Conservation (phyloP, 257 asterid genomes). For the Nemophila menziesii region DNA sequence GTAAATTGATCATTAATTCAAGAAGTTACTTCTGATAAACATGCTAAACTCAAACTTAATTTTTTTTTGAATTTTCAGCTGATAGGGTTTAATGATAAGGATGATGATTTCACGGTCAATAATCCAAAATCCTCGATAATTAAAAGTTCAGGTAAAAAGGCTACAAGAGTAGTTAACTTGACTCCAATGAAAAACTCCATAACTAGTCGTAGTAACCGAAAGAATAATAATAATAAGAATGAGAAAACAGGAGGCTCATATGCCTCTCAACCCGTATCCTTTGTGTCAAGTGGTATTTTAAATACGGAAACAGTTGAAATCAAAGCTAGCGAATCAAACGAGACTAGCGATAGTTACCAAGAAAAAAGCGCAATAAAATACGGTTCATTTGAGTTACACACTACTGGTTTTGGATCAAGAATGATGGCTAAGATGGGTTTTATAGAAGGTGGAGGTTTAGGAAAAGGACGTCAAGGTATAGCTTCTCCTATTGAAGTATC, state of each 20-base stretch:
- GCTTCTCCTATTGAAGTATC: constrained; percentile 65
- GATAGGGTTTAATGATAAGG: constrained; percentile 52
- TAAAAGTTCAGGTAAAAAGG: constrained; percentile 16
- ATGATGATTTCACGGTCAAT: constrained; percentile 44
- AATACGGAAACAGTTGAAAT: constrained; percentile 31
- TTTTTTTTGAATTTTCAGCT: constrained; percentile 39
- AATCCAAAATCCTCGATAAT: constrained; percentile 22
- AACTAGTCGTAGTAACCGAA: constrained; percentile 20
- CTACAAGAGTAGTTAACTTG: constrained; percentile 18
- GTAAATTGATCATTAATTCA: constrained; percentile 15
- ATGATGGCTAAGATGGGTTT: constrained; percentile 98
- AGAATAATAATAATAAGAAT: constrained; percentile 25
- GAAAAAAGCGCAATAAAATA: constrained; percentile 32
- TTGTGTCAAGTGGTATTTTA: constrained; percentile 70
- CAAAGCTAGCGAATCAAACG: constrained; percentile 17
- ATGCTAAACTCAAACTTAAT: constrained; percentile 2
- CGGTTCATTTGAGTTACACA: constrained; percentile 84
- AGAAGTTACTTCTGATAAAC: not conserved
- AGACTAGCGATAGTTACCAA: constrained; percentile 17
- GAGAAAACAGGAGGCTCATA: constrained; percentile 52
- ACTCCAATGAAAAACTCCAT: constrained; percentile 13
- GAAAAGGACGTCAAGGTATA: constrained; percentile 80
- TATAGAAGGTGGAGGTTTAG: constrained; percentile 68
- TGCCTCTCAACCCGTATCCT: constrained; percentile 70
- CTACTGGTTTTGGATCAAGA: constrained; percentile 95